Evolutionary conservation across 306 rosid species (phyloP).

Genomic region (Lathyrus oleraceus): DNA sequence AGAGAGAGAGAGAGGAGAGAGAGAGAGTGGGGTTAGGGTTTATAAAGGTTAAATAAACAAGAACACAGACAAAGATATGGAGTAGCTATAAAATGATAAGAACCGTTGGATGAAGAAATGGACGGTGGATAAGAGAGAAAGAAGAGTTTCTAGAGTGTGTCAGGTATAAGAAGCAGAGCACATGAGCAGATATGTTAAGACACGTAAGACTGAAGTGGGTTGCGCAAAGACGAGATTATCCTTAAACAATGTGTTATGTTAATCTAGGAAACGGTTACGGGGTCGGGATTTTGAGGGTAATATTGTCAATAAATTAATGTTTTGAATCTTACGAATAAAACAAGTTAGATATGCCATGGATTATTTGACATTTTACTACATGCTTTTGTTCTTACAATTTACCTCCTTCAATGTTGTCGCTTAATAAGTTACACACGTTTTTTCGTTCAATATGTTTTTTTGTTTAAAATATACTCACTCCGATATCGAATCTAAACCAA

Average conservation of each 20-base stretch:
- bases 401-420: too few relatives aligned
- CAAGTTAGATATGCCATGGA: too few relatives aligned
- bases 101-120: neutral
- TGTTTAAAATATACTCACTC: too few relatives aligned
- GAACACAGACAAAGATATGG: too few relatives aligned
- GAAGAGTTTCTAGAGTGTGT: neutral
- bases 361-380: too few relatives aligned
- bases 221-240: neutral
- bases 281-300: neutral
- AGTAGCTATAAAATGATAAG: too few relatives aligned
- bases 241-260: neutral
- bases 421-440: too few relatives aligned
- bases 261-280: too few relatives aligned
- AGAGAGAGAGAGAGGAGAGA: slow-evolving; percentile 15
- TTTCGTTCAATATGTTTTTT: too few relatives aligned
- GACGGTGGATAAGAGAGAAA: neutral
- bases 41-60: neutral
- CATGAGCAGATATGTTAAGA: neutral
- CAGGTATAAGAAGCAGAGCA: neutral
- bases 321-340: neutral
- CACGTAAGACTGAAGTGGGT: neutral
- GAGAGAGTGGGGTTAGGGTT: neutral
- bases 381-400: too few relatives aligned
- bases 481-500: too few relatives aligned
- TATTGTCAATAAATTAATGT: neutral